Percentiles rank a stretch among this genome's conserved stretches.
These are phyloP conservation scores for Ascochyta rabiei DNA, from an alignment of 2,329 filamentous ascomycete species.

Conservation along the genomic window DNA sequence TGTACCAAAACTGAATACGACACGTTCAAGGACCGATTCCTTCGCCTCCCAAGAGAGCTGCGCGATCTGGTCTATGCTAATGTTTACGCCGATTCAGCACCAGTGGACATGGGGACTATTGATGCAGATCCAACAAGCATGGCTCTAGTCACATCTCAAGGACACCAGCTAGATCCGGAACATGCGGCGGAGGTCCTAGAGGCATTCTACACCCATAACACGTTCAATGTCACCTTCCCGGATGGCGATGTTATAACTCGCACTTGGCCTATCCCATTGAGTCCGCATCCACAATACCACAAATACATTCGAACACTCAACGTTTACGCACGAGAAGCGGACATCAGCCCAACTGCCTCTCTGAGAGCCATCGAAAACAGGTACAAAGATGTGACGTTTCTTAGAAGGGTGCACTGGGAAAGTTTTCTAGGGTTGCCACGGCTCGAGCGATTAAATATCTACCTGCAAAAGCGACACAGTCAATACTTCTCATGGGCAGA, in stretches of 20 bases:
- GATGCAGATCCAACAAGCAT: background rate
- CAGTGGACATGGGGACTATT: conserved; percentile 5
- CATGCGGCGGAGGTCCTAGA: conserved; percentile 19
- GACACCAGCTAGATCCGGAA: background rate
- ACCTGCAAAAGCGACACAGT: conserved; percentile 12
- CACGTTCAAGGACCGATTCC: background rate
- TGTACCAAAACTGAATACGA: background rate
- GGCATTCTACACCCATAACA: conserved; percentile 18
- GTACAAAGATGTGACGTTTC: background rate
- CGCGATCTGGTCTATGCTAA: conserved; percentile 27
- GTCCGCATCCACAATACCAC: background rate
- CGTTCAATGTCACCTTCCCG: conserved; percentile 9
- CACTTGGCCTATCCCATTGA: background rate
- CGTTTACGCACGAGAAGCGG: conserved; percentile 10
- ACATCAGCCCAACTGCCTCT: background rate
- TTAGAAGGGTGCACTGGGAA: conserved; percentile 6
- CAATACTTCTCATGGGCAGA: conserved; percentile 12
- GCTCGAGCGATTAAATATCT: conserved; percentile 19
- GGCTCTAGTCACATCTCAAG: background rate
- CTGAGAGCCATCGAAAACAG: background rate
- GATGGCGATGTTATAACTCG: background rate
- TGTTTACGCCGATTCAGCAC: conserved; percentile 1
- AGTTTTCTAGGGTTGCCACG: conserved; percentile 12
- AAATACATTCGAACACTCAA: conserved; percentile 19
- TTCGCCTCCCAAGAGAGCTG: conserved; percentile 25